Conservation (phyloP, 352 stramenopile species). For the Phytophthora meadii region DNA sequence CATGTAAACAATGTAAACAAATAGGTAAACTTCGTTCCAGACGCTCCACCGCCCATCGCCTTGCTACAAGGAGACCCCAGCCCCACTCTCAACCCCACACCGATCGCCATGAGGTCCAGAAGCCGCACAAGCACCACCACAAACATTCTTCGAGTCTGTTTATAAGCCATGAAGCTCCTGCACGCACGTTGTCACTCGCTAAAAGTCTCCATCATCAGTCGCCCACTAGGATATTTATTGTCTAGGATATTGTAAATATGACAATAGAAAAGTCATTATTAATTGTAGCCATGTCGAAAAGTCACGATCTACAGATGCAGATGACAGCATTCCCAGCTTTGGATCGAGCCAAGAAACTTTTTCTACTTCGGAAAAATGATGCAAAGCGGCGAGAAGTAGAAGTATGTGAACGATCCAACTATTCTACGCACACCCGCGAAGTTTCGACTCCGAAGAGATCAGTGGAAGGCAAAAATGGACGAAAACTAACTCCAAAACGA, state of each 20-base stretch:
- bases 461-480: neutral
- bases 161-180: slow-evolving; percentile 4
- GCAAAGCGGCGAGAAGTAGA: no score
- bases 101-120: slow-evolving; percentile 6
- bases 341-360: no score
- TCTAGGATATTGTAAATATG: no score
- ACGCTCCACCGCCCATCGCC: slow-evolving; percentile 23
- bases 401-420: no score
- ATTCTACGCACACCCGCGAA: no score
- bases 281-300: slow-evolving; percentile 24
- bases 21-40: slow-evolving; percentile 8
- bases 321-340: slow-evolving; percentile 36
- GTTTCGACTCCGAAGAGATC: neutral
- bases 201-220: slow-evolving; percentile 31
- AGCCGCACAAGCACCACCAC: slow-evolving; percentile 1
- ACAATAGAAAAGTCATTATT: neutral
- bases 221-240: neutral
- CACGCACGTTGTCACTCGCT: slow-evolving; percentile 33
- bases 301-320: slow-evolving; percentile 3
- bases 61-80: slow-evolving; percentile 1
- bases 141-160: neutral
- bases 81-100: slow-evolving; percentile 20
- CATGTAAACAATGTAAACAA: slow-evolving; percentile 20
- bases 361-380: no score
- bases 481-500: neutral